Percentiles rank a stretch among this genome's conserved stretches.
These are phyloP conservation scores for Coemansia sp. DNA, from an alignment of 192 early-diverging fungal species.

Conservation along the genomic window DNA sequence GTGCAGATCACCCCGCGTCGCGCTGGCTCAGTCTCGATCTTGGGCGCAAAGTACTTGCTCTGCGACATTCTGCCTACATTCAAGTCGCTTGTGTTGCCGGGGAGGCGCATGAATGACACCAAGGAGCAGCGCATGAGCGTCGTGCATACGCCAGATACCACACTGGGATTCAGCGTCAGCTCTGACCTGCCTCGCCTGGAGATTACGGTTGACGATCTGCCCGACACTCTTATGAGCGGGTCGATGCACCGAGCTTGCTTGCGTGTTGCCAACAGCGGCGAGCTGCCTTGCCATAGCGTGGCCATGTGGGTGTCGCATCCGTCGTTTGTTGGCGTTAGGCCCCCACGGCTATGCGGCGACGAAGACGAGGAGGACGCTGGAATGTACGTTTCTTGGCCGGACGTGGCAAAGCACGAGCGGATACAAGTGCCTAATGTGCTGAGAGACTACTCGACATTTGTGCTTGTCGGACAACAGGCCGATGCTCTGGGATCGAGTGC, in stretches of 20 bases:
- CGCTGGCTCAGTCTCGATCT: constrained; percentile 65
- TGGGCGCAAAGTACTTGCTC: constrained; percentile 76
- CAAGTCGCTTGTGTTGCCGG: constrained; percentile 64
- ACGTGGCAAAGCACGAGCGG: constrained; percentile 7
- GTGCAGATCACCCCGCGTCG: constrained; percentile 24
- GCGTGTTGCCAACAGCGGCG: constrained; percentile 82
- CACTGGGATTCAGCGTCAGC: constrained; percentile 71
- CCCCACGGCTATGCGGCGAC: constrained; percentile 11
- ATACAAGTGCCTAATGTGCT: constrained; percentile 27
- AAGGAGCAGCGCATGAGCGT: constrained; percentile 59
- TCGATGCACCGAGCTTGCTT: constrained; percentile 71
- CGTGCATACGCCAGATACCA: constrained; percentile 68
- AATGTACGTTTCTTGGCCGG: constrained; percentile 16
- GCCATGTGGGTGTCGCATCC: constrained; percentile 82
- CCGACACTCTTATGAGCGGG: constrained; percentile 76
- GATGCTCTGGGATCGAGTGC: not conserved
- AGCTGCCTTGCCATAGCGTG: constrained; percentile 67
- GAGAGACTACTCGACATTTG: constrained; percentile 31
- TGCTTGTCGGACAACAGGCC: constrained; percentile 14
- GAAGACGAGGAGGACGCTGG: not conserved
- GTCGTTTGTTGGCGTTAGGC: constrained; percentile 66
- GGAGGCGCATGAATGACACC: constrained; percentile 74
- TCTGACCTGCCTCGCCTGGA: constrained; percentile 83
- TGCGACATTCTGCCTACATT: constrained; percentile 74
- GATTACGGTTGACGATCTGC: constrained; percentile 72